These are phyloP conservation scores for Marchantia paleacea DNA, from an alignment of 225 moss, liverwort and hornwort genomes.

Conservation along the genomic window DNA sequence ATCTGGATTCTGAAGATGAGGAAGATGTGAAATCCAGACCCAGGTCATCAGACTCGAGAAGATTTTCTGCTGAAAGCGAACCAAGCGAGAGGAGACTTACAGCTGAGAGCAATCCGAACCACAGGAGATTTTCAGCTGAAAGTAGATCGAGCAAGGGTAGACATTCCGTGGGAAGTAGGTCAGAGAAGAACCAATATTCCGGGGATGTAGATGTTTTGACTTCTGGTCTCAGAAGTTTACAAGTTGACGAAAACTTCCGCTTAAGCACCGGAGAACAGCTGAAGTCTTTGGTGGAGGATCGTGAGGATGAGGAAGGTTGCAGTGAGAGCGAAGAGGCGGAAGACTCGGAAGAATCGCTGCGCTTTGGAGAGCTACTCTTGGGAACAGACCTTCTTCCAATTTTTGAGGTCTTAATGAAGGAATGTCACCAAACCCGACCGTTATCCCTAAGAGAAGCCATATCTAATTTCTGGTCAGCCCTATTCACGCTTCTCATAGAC, in stretches of 20 bases:
- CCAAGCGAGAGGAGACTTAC: not conserved
- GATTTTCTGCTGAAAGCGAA: not conserved
- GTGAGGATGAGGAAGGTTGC: conserved; percentile 13
- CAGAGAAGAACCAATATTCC: not conserved
- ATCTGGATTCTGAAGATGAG: conserved; percentile 6
- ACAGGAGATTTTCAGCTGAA: not conserved
- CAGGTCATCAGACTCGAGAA: not conserved
- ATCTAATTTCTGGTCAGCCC: conserved; percentile 61
- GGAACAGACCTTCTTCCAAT: conserved; percentile 46
- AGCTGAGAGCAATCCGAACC: not conserved
- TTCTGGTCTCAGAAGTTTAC: conserved; percentile 17
- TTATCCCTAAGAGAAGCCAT: conserved; percentile 59
- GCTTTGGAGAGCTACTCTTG: conserved; percentile 16
- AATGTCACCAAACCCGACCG: conserved; percentile 61
- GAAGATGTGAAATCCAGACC: not conserved
- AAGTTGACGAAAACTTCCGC: conserved; percentile 12
- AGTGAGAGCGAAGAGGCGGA: conserved; percentile 13
- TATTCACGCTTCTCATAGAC: not conserved
- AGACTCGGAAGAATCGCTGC: conserved; percentile 3
- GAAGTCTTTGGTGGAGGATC: conserved; percentile 29
- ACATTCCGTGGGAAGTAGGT: not conserved
- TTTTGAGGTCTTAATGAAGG: conserved; percentile 68
- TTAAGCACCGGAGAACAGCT: not conserved
- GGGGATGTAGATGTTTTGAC: conserved; percentile 4
- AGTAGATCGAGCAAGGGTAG: not conserved